These are phyloP conservation scores for Leccinum longicurvipes DNA, from an alignment of 768 basidiomycete species.

Conservation along the genomic window DNA sequence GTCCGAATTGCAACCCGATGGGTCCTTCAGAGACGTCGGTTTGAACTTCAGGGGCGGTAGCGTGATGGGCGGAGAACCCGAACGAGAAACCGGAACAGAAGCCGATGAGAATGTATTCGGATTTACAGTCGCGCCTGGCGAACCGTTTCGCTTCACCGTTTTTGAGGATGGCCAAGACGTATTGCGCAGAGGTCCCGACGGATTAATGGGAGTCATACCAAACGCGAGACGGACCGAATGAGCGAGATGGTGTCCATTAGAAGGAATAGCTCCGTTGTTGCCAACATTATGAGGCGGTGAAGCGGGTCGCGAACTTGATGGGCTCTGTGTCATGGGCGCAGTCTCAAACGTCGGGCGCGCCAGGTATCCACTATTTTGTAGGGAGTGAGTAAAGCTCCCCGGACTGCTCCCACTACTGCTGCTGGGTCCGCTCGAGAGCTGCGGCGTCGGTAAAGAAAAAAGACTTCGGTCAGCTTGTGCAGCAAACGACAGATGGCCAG, in stretches of 20 bases:
- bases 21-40: slow-evolving; percentile 17
- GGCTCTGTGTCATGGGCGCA: slow-evolving; percentile 38
- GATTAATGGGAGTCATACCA: slow-evolving; percentile 83
- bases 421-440: slow-evolving; percentile 62
- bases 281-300: slow-evolving; percentile 46
- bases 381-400: slow-evolving; percentile 44
- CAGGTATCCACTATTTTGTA: slow-evolving; percentile 15
- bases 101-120: slow-evolving; percentile 14
- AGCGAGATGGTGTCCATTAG: slow-evolving; percentile 64
- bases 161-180: slow-evolving; percentile 37
- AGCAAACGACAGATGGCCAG: slow-evolving; percentile 30
- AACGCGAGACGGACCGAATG: slow-evolving; percentile 86
- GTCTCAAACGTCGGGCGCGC: slow-evolving; percentile 25
- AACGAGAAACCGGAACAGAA: slow-evolving; percentile 53
- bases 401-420: slow-evolving; percentile 61
- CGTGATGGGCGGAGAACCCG: slow-evolving; percentile 68
- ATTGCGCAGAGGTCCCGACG: slow-evolving; percentile 33
- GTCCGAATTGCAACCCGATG: slow-evolving; percentile 17
- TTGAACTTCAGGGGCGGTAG: slow-evolving; percentile 63
- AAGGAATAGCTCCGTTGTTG: slow-evolving; percentile 24
- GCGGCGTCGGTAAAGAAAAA: slow-evolving; percentile 50
- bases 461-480: slow-evolving; percentile 24
- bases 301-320: slow-evolving; percentile 57
- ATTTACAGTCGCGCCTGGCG: slow-evolving; percentile 3
- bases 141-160: slow-evolving; percentile 8